Evolutionary conservation across 306 rosid species (phyloP), one percentile per base, ranked within the genome.

Genomic region (Luffa aegyptiaca): DNA sequence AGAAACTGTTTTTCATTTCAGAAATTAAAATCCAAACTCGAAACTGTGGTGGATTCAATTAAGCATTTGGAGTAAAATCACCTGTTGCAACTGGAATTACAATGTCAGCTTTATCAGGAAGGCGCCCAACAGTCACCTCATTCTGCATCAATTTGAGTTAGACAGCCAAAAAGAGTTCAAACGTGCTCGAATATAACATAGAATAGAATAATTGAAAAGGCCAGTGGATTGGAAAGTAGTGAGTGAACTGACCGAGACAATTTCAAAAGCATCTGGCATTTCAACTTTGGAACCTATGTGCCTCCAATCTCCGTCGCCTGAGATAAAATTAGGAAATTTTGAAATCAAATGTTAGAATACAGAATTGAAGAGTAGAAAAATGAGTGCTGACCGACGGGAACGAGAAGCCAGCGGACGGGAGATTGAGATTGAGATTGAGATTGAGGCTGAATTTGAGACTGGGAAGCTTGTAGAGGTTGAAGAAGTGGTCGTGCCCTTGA

Each of bases 41-140:
- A 21, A 57, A 57, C 26, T 18, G 31, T 26, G 31, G 31, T 26
- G 31, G 31, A 55, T 4, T 56, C 31, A 56, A 56, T 56, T n/a
- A 56, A 56, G 4, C 6, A 2, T 44, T 76, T 53, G 70, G 39
- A 59, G 48, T 63, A 20, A 57, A 59, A 12, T 75, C 86, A 94
- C 98, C 97, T 87, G 98, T 94, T 37, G 97, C 97, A 82, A 94
- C 90, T 46, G 95, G 97, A 83, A 94, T 92, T 39, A 91, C 97
- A 73, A 92, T 41, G 81, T 92, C 95, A 51, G 95, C 98, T 86
- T 94, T 88, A 41, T 81, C 98, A 13, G 97, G 97, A 85, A 91
- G 86, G 31, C 97, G 97, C 26, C 98, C 97, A 72, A 94, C 93
- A 42, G 89, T 94, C 42, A 92, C 90, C 80, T 83, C 92, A 68